These are phyloP conservation scores for Pugionium dolabratum DNA, from an alignment of 345 rosid species.

Conservation along the genomic window DNA sequence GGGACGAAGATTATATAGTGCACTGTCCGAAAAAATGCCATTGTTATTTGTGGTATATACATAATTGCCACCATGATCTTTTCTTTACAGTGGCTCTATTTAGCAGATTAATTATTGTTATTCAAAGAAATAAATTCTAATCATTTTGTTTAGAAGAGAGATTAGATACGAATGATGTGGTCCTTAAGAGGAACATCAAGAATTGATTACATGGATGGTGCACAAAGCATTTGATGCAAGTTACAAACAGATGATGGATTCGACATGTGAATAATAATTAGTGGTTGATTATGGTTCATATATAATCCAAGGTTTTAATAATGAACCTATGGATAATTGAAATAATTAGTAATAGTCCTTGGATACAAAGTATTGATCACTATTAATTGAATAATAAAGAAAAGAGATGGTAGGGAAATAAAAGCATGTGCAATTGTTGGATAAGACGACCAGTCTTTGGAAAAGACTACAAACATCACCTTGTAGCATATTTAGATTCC, in stretches of 20 bases:
- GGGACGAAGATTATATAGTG: slow-evolving; percentile 50
- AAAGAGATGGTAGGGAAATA: slow-evolving; percentile 34
- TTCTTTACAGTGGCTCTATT: no score
- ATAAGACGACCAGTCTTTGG: slow-evolving; percentile 37
- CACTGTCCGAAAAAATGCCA: slow-evolving; percentile 31
- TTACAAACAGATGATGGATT: no score
- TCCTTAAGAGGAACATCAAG: slow-evolving; percentile 15
- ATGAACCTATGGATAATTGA: slow-evolving; percentile 37
- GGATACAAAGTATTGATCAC: slow-evolving; percentile 8
- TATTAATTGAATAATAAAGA: slow-evolving; percentile 12
- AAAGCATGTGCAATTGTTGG: slow-evolving; percentile 40
- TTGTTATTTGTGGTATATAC: slow-evolving; percentile 46
- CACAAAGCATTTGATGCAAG: slow-evolving; percentile 18
- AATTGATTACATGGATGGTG: slow-evolving; percentile 9
- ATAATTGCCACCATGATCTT: slow-evolving; percentile 26
- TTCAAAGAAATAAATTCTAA: not conserved
- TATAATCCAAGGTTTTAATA: slow-evolving; percentile 17
- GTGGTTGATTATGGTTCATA: slow-evolving; percentile 15
- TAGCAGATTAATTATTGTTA: slow-evolving; percentile 24
- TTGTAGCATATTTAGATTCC: slow-evolving; percentile 22
- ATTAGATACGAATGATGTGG: slow-evolving; percentile 24
- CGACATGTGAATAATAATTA: slow-evolving; percentile 29
- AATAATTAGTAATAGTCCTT: slow-evolving; percentile 3
- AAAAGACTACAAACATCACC: slow-evolving; percentile 24
- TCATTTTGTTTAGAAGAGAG: not conserved